These are phyloP conservation scores for Saturnispora kantuleensis DNA, from an alignment of 805 yeast genomes.

Conservation along the genomic window DNA sequence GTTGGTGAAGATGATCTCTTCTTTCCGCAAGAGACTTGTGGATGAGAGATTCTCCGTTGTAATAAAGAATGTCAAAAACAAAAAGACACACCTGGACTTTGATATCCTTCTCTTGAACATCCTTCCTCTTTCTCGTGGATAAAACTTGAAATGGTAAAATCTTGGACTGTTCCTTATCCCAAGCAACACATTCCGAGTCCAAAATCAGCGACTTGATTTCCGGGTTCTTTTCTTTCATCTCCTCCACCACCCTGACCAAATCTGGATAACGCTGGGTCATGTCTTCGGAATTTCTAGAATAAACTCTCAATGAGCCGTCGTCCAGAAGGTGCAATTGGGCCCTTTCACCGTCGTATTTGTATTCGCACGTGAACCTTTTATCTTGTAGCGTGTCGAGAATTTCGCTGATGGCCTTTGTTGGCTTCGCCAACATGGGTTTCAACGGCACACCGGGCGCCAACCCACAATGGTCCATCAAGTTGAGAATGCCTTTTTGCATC, in stretches of 20 bases:
- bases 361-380: constrained; percentile 85
- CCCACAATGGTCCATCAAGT: constrained; percentile 57
- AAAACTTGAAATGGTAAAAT: constrained; percentile 90
- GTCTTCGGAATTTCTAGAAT: constrained; percentile 92
- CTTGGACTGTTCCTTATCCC: constrained; percentile 71
- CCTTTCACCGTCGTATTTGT: constrained; percentile 95
- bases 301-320: constrained; percentile 61
- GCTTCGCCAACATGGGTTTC: constrained; percentile 97
- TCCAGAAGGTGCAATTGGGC: constrained; percentile 81
- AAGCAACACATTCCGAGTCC: constrained; percentile 97
- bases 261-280: constrained; percentile 97
- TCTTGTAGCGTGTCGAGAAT: constrained; percentile 82
- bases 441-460: constrained; percentile 89
- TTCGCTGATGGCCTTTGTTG: constrained; percentile 89
- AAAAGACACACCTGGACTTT: constrained; percentile 87
- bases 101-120: constrained; percentile 77
- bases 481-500: constrained; percentile 54
- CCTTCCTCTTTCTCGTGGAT: constrained; percentile 90
- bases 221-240: constrained; percentile 25
- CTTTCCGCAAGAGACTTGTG: constrained; percentile 61
- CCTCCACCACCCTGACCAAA: constrained; percentile 56
- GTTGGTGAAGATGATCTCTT: constrained; percentile 46
- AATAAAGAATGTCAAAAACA: constrained; percentile 78
- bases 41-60: constrained; percentile 64
- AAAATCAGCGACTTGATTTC: constrained; percentile 54